Percentiles rank a stretch among this genome's conserved stretches.
phyloP scores from a whole-genome alignment of 805 yeast species.

The Saturnispora serradocipensis region DNA sequence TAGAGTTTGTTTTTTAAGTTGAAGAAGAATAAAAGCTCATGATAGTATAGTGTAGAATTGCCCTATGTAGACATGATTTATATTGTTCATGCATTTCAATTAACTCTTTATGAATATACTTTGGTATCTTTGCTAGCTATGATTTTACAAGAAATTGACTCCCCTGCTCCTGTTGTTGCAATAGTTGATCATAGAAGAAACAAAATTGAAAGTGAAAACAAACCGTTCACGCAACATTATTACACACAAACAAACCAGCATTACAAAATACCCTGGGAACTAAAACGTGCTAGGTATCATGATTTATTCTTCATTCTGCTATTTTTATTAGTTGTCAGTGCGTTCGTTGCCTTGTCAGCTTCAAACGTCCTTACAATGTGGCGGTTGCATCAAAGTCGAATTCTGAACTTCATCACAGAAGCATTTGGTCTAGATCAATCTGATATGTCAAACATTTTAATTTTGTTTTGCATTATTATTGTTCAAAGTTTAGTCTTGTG shows the following conservation, averaged over 20 bases:
- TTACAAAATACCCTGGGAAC: constrained; percentile 12
- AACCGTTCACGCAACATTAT: not conserved
- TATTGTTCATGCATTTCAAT: no score
- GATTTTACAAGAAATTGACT: not conserved
- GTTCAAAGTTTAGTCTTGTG: not conserved
- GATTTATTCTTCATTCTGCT: constrained; percentile 66
- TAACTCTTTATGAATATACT: no score
- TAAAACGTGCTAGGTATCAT: constrained; percentile 51
- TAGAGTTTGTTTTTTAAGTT: not conserved
- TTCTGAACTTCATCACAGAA: not conserved
- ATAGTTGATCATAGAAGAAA: not conserved
- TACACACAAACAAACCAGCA: not conserved
- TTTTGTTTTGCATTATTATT: not conserved
- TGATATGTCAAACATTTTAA: constrained; percentile 42
- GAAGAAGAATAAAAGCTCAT: not conserved
- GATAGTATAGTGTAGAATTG: not conserved
- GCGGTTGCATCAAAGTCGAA: not conserved
- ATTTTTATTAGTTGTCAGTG: constrained; percentile 35
- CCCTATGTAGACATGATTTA: not conserved
- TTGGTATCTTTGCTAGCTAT: not conserved
- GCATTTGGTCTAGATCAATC: not conserved
- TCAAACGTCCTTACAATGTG: constrained; percentile 26
- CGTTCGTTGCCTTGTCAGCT: constrained; percentile 63
- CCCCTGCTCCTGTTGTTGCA: not conserved
- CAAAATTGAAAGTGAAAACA: not conserved